Evolutionary conservation across 2,329 filamentous ascomycete species (phyloP).

Genomic region (Pseudovirgaria hyperparasitica): DNA sequence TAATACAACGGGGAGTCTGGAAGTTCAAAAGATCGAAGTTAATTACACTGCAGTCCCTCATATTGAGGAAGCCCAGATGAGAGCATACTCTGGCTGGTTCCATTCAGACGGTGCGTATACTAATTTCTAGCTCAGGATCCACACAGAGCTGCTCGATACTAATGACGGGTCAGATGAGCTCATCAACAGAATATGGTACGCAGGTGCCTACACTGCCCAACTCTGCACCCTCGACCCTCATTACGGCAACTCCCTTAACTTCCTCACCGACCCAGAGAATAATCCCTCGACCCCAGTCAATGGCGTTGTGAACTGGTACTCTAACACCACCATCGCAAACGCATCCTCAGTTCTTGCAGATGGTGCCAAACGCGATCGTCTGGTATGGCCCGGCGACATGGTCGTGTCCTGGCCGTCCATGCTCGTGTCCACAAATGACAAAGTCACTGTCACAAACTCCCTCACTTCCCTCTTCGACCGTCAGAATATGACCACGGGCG

Average conservation of each 20-base stretch:
- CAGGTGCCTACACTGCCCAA: slow-evolving; percentile 27
- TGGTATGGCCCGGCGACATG: slow-evolving; percentile 52
- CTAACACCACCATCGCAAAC: slow-evolving; percentile 28
- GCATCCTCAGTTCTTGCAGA: slow-evolving; percentile 24
- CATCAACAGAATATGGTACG: slow-evolving; percentile 33
- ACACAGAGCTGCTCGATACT: no score
- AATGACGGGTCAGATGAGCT: slow-evolving; percentile 21
- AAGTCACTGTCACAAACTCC: slow-evolving; percentile 37
- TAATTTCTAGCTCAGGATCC: background rate
- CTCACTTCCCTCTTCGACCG: slow-evolving; percentile 35
- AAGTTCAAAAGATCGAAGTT: slow-evolving; percentile 22
- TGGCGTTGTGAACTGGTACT: slow-evolving; percentile 26
- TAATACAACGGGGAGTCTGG: slow-evolving; percentile 29
- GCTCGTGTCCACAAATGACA: slow-evolving; percentile 41
- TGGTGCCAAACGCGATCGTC: slow-evolving; percentile 46
- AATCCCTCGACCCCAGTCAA: slow-evolving; percentile 16
- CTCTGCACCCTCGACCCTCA: slow-evolving; percentile 25
- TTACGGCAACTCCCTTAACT: slow-evolving; percentile 22
- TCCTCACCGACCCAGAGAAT: slow-evolving; percentile 16
- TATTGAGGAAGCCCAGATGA: slow-evolving; percentile 21
- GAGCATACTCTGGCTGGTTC: slow-evolving; percentile 29
- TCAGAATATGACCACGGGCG: slow-evolving; percentile 29
- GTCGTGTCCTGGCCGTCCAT: slow-evolving; percentile 42
- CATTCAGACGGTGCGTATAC: slow-evolving; percentile 22
- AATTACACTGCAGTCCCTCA: slow-evolving; percentile 35